Evolutionary conservation across 2,329 filamentous ascomycete genomes (phyloP), one percentile per base, ranked within the genome.

Genomic region (Ophiosphaerella korrae): DNA sequence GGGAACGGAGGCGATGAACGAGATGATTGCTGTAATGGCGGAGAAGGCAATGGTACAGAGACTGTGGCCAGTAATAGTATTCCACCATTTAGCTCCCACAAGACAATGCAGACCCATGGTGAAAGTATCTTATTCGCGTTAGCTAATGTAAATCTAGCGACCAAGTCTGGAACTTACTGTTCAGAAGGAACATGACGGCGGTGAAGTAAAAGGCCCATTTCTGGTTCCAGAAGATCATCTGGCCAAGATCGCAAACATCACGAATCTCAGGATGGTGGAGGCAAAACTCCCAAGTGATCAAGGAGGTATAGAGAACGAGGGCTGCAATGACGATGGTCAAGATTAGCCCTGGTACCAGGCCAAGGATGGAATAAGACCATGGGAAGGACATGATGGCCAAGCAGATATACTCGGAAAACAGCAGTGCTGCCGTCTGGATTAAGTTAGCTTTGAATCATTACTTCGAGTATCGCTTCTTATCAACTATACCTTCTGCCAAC

Each of bases 391-490:
- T 96, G 70, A 96, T 96, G 18, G 84, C 84, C 75, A 97, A 77
- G 72, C 91, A 96, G 52, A 97, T 97, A 73, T 97, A 97, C 78
- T 97, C 92, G 43, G 90, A 94, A 76, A 97, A 96, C 44, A 97
- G 84, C 62, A 96, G 74, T 1, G 88, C 91, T 0, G 92, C 91
- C 45, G 92, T 96, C 88, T 31, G 33, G 45, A 50, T 24, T 13
- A 37, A 29, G 26, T 29, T 29, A 29, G 5, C 11, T 8, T 29
- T 3, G 11, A 29, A 29, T 29, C 18, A 21, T 21, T 4, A 21
- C 5, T 21, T 4, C 18, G 18, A 21, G 18, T 21, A 21, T 21
- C 3, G 18, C 18, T 21, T 21, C 18, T 2, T 21, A 41, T 33
- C 35, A 45, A 48, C 66, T 75, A 46, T 58, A 87, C 85, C 82